Percentiles rank a stretch among this genome's conserved stretches.
These are phyloP conservation scores for Wallacemonas sp. DNA, from an alignment of 208 protist genomes.

Conservation along the genomic window DNA sequence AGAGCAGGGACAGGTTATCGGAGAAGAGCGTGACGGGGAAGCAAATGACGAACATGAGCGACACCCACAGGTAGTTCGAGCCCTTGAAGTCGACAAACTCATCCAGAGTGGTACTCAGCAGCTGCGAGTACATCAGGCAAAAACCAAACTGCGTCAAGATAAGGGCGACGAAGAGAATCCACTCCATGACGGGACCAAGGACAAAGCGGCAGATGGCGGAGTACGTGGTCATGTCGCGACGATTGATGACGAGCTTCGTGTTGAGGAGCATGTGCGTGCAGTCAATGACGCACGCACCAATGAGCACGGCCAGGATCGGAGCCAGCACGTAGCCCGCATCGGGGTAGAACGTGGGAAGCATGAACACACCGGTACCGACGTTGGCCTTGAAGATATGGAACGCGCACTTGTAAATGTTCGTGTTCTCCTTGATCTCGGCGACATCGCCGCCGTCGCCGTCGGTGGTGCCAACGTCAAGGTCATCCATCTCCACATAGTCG, in stretches of 20 bases:
- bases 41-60: slow-evolving; percentile 46
- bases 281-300: slow-evolving; percentile 69
- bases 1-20: slow-evolving; percentile 58
- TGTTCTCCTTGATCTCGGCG: slow-evolving; percentile 57
- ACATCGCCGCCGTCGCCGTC: slow-evolving; percentile 22
- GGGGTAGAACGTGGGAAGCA: slow-evolving; percentile 78
- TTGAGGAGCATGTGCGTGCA: slow-evolving; percentile 66
- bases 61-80: slow-evolving; percentile 49
- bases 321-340: slow-evolving; percentile 68
- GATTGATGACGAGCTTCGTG: slow-evolving; percentile 71
- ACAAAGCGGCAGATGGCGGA: slow-evolving; percentile 65
- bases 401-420: slow-evolving; percentile 66
- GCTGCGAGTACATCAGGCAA: slow-evolving; percentile 84
- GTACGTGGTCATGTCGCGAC: slow-evolving; percentile 62
- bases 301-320: slow-evolving; percentile 42
- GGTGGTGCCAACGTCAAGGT: slow-evolving; percentile 15
- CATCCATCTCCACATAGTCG: slow-evolving; percentile 45
- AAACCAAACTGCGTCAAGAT: slow-evolving; percentile 86
- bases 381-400: slow-evolving; percentile 92
- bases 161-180: slow-evolving; percentile 69
- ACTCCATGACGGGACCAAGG: slow-evolving; percentile 46
- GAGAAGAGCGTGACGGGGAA: slow-evolving; percentile 70
- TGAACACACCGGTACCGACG: slow-evolving; percentile 82
- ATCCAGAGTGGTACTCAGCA: slow-evolving; percentile 54
- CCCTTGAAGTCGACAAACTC: slow-evolving; percentile 37